These are phyloP conservation scores for Ophiosphaerella herpotricha DNA, from an alignment of 2,329 filamentous ascomycete genomes.

Conservation along the genomic window DNA sequence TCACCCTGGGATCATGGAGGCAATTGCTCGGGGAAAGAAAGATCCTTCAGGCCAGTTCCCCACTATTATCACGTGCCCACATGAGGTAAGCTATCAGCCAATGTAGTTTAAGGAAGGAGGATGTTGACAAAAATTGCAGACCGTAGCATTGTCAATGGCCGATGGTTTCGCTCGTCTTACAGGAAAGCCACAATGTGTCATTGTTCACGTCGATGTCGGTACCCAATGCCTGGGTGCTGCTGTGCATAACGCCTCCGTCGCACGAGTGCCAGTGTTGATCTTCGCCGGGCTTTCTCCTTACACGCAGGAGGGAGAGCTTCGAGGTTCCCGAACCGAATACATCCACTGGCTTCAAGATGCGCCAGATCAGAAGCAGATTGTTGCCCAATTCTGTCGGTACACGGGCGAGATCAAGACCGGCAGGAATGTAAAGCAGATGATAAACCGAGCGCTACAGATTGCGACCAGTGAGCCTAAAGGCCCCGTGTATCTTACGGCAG, in stretches of 20 bases:
- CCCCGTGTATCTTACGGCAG: slow-evolving; percentile 78
- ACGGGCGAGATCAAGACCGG: slow-evolving; percentile 81
- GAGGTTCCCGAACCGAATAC: slow-evolving; percentile 74
- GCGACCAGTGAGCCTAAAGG: slow-evolving; percentile 77
- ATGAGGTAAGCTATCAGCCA: slow-evolving; percentile 61
- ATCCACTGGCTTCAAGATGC: slow-evolving; percentile 89
- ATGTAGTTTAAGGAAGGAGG: not conserved
- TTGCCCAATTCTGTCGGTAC: slow-evolving; percentile 85
- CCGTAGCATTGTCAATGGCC: slow-evolving; percentile 84
- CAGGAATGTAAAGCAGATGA: slow-evolving; percentile 85
- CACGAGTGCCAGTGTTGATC: slow-evolving; percentile 74
- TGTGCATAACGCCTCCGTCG: slow-evolving; percentile 77
- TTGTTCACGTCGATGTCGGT: slow-evolving; percentile 81
- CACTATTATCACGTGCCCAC: slow-evolving; percentile 77
- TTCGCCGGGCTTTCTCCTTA: slow-evolving; percentile 79
- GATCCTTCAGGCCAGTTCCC: slow-evolving; percentile 69
- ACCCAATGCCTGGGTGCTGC: slow-evolving; percentile 79
- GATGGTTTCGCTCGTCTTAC: slow-evolving; percentile 75
- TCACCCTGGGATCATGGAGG: slow-evolving; percentile 78
- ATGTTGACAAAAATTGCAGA: slow-evolving; percentile 53
- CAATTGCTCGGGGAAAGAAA: slow-evolving; percentile 75
- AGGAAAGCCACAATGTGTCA: slow-evolving; percentile 74
- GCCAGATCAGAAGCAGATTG: slow-evolving; percentile 78
- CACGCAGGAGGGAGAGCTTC: slow-evolving; percentile 76
- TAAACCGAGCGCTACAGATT: slow-evolving; percentile 82